phyloP scores from a whole-genome alignment of 2,329 filamentous ascomycete genomes.

The Seiridium unicorne region DNA sequence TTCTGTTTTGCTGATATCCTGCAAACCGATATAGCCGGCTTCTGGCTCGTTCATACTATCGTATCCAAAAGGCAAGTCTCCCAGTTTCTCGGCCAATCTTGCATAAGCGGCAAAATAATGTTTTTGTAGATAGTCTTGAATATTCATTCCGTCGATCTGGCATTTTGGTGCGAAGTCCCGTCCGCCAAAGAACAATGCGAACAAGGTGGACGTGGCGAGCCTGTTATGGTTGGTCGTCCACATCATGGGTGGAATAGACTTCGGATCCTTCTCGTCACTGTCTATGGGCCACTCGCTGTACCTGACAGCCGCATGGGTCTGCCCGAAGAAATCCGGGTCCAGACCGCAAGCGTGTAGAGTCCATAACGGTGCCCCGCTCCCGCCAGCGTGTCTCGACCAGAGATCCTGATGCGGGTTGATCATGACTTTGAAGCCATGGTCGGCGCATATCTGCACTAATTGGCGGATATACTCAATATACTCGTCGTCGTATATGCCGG shows the following conservation, averaged over 20 bases:
- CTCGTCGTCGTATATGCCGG: conserved; percentile 20
- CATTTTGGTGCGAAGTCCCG: conserved; percentile 19
- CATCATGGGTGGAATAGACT: conserved; percentile 20
- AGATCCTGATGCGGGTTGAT: conserved; percentile 23
- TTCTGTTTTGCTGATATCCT: conserved; percentile 14
- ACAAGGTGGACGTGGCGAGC: conserved; percentile 17
- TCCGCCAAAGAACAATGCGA: conserved; percentile 20
- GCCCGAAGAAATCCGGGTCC: conserved; percentile 16
- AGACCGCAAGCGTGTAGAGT: conserved; percentile 22
- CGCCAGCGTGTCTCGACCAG: conserved; percentile 21
- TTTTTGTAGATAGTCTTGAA: conserved; percentile 23
- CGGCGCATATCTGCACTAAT: conserved; percentile 15
- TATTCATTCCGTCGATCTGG: conserved; percentile 17
- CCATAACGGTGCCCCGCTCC: conserved; percentile 21
- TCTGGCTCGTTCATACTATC: conserved; percentile 25
- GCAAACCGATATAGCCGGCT: conserved; percentile 16
- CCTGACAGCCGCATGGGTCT: conserved; percentile 19
- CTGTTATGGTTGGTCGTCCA: conserved; percentile 25
- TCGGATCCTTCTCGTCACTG: conserved; percentile 19
- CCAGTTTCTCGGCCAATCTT: conserved; percentile 13
- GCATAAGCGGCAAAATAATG: conserved; percentile 20
- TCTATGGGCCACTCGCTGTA: conserved; percentile 20
- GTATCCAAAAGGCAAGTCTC: conserved; percentile 17
- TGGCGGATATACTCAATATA: conserved; percentile 16
- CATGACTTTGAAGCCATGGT: conserved; percentile 18